Conservation (phyloP, 139 green algal genomes). For the Protoeuglena noctilucae region DNA sequence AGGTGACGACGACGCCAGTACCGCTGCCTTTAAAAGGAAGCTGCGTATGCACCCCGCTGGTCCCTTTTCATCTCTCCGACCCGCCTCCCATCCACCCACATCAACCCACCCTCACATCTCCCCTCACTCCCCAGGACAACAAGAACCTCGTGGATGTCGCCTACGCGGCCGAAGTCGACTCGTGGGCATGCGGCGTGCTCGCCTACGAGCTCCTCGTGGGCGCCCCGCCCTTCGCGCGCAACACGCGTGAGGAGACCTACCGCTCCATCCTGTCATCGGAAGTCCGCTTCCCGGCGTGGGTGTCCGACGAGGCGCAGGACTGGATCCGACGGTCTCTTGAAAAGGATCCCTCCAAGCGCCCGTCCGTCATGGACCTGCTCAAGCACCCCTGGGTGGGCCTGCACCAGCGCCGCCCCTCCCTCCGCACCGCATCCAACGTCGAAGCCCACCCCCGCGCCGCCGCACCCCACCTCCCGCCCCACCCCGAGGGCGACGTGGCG, state of each 20-base stretch:
- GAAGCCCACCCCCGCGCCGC: too few species aligned
- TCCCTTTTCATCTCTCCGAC: too few species aligned
- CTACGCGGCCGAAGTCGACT: conserved; percentile 19
- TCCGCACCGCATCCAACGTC: too few species aligned
- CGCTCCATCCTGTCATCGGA: neutral
- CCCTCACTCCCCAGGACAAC: too few species aligned
- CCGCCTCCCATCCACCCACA: too few species aligned
- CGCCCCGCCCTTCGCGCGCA: conserved; percentile 18
- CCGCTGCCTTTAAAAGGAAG: too few species aligned
- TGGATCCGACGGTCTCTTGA: conserved; percentile 16
- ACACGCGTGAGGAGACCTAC: conserved; percentile 6
- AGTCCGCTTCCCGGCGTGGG: neutral
- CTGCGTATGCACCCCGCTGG: too few species aligned
- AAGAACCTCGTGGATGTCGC: conserved; percentile 11
- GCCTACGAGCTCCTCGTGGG: conserved; percentile 31
- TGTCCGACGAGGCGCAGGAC: neutral
- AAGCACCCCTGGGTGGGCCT: conserved; percentile 19
- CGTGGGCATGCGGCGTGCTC: conserved; percentile 24
- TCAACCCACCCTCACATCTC: too few species aligned
- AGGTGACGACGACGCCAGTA: too few species aligned
- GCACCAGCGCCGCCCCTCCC: too few species aligned
- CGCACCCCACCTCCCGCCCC: too few species aligned
- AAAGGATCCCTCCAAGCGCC: conserved; percentile 8
- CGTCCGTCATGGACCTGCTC: conserved; percentile 15
- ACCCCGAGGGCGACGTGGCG: too few species aligned